Conservation (phyloP, 129 eudicot species). For the Escallonia herrerae region DNA sequence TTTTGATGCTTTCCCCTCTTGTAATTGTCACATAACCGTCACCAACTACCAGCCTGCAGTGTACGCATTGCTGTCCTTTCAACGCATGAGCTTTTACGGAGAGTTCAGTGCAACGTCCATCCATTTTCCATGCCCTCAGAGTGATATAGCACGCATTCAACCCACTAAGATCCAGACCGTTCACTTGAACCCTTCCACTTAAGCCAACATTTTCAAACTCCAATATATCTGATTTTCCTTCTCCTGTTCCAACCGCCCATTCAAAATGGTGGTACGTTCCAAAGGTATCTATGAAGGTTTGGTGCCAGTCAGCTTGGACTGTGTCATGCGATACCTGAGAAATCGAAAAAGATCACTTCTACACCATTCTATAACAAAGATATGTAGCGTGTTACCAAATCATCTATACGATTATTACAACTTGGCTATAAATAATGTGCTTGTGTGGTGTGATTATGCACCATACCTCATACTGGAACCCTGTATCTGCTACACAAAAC, state of each 20-base stretch:
- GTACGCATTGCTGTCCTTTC: constrained; percentile 89
- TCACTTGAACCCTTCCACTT: constrained; percentile 65
- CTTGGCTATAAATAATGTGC: neutral
- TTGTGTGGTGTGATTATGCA: constrained; percentile 6
- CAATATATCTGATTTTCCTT: constrained; percentile 87
- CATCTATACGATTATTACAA: neutral
- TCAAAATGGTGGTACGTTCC: constrained; percentile 89
- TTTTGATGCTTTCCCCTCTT: constrained; percentile 68
- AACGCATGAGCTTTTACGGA: constrained; percentile 95
- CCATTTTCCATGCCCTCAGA: constrained; percentile 88
- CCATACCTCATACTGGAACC: constrained; percentile 84
- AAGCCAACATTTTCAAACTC: constrained; percentile 89
- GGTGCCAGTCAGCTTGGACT: constrained; percentile 87
- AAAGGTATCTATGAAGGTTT: constrained; percentile 54
- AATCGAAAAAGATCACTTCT: neutral
- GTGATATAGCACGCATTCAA: constrained; percentile 82
- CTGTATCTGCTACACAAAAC: constrained; percentile 90
- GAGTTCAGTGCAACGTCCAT: constrained; percentile 72
- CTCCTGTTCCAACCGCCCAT: constrained; percentile 94
- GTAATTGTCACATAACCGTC: constrained; percentile 82
- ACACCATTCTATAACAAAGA: constrained; percentile 3
- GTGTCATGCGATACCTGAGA: constrained; percentile 75
- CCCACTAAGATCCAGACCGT: constrained; percentile 69
- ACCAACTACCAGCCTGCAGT: constrained; percentile 89
- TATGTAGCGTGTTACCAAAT: neutral